Evolutionary conservation across 371 early-diverging fungal genomes (phyloP).

Genomic region (Paraphysoderma sedebokerense): DNA sequence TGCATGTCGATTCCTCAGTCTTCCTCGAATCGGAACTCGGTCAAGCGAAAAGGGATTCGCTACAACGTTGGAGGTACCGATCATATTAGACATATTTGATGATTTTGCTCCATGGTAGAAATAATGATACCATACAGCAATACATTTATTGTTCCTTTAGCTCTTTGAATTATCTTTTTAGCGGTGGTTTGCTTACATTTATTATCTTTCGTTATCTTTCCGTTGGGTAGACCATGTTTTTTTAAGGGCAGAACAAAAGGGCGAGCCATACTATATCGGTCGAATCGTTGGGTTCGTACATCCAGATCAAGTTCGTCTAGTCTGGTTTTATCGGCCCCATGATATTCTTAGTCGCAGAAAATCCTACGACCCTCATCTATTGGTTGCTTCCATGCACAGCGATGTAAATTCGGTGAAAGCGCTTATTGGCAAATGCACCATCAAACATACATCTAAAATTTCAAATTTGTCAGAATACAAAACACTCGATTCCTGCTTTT

Average conservation of each 20-base stretch:
- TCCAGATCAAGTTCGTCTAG: slow-evolving; percentile 36
- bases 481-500: slow-evolving; percentile 47
- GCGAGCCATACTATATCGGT: slow-evolving; percentile 63
- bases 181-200: too few species aligned
- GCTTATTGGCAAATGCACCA: slow-evolving; percentile 61
- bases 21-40: too few species aligned
- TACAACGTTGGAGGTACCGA: too few species aligned
- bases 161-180: too few species aligned
- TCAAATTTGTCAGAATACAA: slow-evolving; percentile 35
- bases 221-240: slow-evolving; percentile 49
- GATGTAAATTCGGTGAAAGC: slow-evolving; percentile 64
- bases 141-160: too few species aligned
- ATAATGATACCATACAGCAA: too few species aligned
- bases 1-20: too few species aligned
- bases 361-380: slow-evolving; percentile 45
- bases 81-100: too few species aligned
- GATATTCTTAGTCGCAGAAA: slow-evolving; percentile 51
- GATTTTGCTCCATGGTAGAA: too few species aligned
- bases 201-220: too few species aligned
- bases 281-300: slow-evolving; percentile 64
- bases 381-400: slow-evolving; percentile 77
- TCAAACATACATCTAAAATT: slow-evolving; percentile 50
- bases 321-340: slow-evolving; percentile 66
- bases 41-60: too few species aligned
- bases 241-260: slow-evolving; percentile 48